phyloP scores from a whole-genome alignment of 345 rosid species.

The Dimocarpus longan region DNA sequence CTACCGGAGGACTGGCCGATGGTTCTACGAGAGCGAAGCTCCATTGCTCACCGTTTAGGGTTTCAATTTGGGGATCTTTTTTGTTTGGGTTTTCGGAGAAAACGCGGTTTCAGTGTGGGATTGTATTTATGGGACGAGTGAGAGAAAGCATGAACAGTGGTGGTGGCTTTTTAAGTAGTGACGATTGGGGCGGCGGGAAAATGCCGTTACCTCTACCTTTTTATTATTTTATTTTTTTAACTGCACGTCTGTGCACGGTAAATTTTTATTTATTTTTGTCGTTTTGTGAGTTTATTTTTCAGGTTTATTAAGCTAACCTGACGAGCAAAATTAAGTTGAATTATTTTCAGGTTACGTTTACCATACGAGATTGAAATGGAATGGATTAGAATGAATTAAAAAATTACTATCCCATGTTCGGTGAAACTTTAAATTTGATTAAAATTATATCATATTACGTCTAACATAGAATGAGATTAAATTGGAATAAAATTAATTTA shows the following conservation, averaged over 20 bases:
- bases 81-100: too few species aligned
- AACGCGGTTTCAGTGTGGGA: background rate
- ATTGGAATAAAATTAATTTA: too few species aligned
- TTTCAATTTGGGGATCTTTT: background rate
- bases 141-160: background rate
- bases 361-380: too few species aligned
- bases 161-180: background rate
- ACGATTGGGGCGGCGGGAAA: slow-evolving; percentile 20
- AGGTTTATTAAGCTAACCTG: too few species aligned
- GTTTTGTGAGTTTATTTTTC: too few species aligned
- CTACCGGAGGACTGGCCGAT: background rate
- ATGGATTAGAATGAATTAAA: too few species aligned
- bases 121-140: background rate
- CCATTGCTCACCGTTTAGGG: slow-evolving; percentile 15
- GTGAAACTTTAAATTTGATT: too few species aligned
- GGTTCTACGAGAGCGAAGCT: slow-evolving; percentile 17
- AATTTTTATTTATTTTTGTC: background rate
- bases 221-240: background rate
- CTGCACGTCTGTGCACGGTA: background rate
- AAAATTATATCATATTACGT: too few species aligned
- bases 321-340: too few species aligned
- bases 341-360: too few species aligned
- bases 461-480: too few species aligned
- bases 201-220: background rate
- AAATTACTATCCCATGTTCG: too few species aligned